Base-by-base conservation (phyloP, 441 rosid genomes). In the Erodium trifolium region DNA sequence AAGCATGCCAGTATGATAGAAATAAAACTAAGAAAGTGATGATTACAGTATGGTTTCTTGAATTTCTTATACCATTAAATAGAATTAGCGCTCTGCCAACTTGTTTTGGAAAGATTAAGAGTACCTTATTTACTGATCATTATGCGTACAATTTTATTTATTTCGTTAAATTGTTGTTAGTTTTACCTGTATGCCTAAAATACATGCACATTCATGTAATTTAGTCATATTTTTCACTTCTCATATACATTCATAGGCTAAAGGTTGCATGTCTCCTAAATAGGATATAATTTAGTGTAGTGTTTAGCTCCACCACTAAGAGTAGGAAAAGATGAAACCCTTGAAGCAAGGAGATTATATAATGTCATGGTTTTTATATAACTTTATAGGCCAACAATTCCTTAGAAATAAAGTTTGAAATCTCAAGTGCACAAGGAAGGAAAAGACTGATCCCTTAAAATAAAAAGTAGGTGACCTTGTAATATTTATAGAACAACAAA, bases 81-180 rank as follows among this genome's bases (percentile, higher is more conserved):
- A 60, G n/a, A 60, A 18, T 60, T 27, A 60, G 64, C 6, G 31
- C 11, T 3, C 12, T 60, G 64, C n/a, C 64, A 19, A 60, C 63
- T 59, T 11, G 17, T 55, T 55, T 59, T 59, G 63, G 11, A 19
- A 59, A 59, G 29, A 18, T 59, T 18, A 59, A 18, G 63, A 19
- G 63, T 55, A 53, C 63, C 63, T 57, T 57, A 57, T 57, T 17
- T 57, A 57, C 63, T 6, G 27, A 57, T 57, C 16, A 18, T 55
- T 17, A 55, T 55, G 9, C 62, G 14, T 17, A 14, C 19, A 14
- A 7, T 55, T 55, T 13, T 57, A 8, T 59, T 18, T 59, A 23
- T 23, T 18, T 19, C 31, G 19, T 3, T 59, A 17, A 57, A 18
- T 19, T 57, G 63, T 57, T 9, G 63, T 57, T 18, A 17, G 18